These are phyloP conservation scores for Agaricales sp. DNA, from an alignment of 1,284 basidiomycete genomes.

Conservation along the genomic window DNA sequence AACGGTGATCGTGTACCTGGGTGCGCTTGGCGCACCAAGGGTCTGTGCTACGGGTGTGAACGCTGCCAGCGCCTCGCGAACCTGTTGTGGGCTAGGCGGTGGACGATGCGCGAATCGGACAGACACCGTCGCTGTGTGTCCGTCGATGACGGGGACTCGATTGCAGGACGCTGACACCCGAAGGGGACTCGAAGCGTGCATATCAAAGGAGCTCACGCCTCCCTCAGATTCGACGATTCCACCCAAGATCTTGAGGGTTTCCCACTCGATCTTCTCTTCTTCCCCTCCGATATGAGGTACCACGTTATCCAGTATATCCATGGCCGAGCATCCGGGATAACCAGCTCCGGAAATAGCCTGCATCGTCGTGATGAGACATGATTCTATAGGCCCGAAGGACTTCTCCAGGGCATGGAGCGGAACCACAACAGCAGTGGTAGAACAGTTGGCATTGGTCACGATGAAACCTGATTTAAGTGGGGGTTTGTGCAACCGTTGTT, in stretches of 20 bases:
- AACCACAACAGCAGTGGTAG: constrained; percentile 90
- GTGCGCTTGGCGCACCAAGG: constrained; percentile 82
- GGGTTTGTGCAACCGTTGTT: constrained; percentile 60
- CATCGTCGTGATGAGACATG: constrained; percentile 88
- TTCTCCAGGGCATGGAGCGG: constrained; percentile 89
- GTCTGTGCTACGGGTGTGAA: constrained; percentile 76
- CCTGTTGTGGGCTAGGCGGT: constrained; percentile 81
- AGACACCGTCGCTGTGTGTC: constrained; percentile 84
- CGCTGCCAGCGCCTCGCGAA: constrained; percentile 68
- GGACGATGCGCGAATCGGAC: constrained; percentile 77
- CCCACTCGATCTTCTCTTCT: constrained; percentile 99
- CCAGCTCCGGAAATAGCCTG: constrained; percentile 97
- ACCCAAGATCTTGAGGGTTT: constrained; percentile 94
- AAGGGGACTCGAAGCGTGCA: constrained; percentile 73
- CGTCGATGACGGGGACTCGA: constrained; percentile 89
- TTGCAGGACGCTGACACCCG: constrained; percentile 88
- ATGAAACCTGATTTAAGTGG: constrained; percentile 80
- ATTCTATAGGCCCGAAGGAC: constrained; percentile 88
- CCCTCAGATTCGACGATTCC: constrained; percentile 39
- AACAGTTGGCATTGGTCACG: constrained; percentile 98
- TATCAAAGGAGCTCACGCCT: constrained; percentile 54
- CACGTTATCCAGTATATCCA: constrained; percentile 96
- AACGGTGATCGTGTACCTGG: constrained; percentile 79
- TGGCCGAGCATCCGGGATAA: constrained; percentile 86
- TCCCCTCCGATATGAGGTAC: constrained; percentile 93